Base-by-base conservation (phyloP, 352 stramenopile species). In the Phytophthora hybrid region DNA sequence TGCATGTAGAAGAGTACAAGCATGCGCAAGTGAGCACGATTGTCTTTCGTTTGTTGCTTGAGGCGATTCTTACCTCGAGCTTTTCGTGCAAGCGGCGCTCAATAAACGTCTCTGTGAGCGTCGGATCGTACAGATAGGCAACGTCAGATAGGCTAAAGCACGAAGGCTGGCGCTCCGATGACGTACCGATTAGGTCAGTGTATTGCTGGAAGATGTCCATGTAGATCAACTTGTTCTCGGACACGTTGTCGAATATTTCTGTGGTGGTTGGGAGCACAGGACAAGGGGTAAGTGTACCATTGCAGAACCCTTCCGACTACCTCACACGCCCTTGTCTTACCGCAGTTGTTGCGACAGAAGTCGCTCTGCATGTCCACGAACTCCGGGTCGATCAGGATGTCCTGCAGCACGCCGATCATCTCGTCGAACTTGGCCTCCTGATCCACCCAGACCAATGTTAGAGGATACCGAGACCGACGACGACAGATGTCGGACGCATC, bases 221-320 rank as follows among this genome's bases (percentile, higher is more conserved):
- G 73, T 95, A 95, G 71, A 89, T 84, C 8, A 95, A 73, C 26
- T 95, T 96, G 74, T 96, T 95, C 74, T 96, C 87, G 0, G 83
- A 91, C 56, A 88, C 81, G 58, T 95, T 87, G 58, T 96, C 87
- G 60, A 95, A 95, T 19, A 93, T 85, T 79, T 95, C 88, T 95
- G 37, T 32, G 54, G 18, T 37, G 57, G 37, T 44, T 44, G 10
- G 10, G 37, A 18, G 10, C 37, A 44, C 4, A 44, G 37, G 37
- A 5, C 37, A 18, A 13, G 10, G 16, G 2, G 46, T 70, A n/a
- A 76, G 32, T 2, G 18, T 10, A 47, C 19, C 29, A 53, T n/a
- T 18, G 18, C 13, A 51, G n/a, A 5, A 26, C 19, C 11, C 34
- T 13, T 16, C 34, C 34, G 5, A 18, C 34, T 44, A 44, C 34